These are phyloP conservation scores for Pascua guehoae DNA, from an alignment of 1,284 basidiomycete species.

Conservation along the genomic window DNA sequence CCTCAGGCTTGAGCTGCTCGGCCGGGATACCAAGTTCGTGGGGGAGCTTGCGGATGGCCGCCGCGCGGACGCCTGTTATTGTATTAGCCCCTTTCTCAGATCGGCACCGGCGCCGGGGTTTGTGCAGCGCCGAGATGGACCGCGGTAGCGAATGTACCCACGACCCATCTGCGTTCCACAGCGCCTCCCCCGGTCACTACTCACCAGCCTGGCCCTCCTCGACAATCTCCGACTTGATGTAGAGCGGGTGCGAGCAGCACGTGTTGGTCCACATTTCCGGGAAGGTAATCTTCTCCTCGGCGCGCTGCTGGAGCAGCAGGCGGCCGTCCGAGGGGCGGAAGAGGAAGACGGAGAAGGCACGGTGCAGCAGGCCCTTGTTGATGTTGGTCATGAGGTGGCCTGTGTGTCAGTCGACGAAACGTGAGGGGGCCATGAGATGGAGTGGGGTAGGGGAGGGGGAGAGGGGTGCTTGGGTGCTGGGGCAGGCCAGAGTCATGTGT, in stretches of 20 bases:
- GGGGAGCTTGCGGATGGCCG: slow-evolving; percentile 90
- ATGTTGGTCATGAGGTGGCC: slow-evolving; percentile 99
- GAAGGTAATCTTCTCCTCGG: slow-evolving; percentile 98
- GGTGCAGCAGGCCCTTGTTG: slow-evolving; percentile 87
- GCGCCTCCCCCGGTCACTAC: slow-evolving; percentile 49
- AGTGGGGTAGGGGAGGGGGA: no score
- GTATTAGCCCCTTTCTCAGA: not conserved
- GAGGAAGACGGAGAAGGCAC: slow-evolving; percentile 96
- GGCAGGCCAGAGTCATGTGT: no score
- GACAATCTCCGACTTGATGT: slow-evolving; percentile 71
- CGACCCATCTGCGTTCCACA: slow-evolving; percentile 52
- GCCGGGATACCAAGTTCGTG: slow-evolving; percentile 93
- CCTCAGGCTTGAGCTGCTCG: slow-evolving; percentile 63
- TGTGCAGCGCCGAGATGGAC: not conserved
- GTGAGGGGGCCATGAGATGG: no score
- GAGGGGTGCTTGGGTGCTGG: no score
- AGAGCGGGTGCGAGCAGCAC: slow-evolving; percentile 94
- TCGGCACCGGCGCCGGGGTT: not conserved
- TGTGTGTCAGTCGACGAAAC: slow-evolving; percentile 37
- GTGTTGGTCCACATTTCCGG: slow-evolving; percentile 99
- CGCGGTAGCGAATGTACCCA: no score
- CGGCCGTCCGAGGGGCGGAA: slow-evolving; percentile 92
- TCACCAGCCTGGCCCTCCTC: slow-evolving; percentile 58
- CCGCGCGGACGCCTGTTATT: slow-evolving; percentile 63
- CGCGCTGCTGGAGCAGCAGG: slow-evolving; percentile 91